Percentiles rank a stretch among this genome's conserved stretches.
Evolutionary conservation across 208 protist species (phyloP).

Genomic region (Trypanosoma theileri): DNA sequence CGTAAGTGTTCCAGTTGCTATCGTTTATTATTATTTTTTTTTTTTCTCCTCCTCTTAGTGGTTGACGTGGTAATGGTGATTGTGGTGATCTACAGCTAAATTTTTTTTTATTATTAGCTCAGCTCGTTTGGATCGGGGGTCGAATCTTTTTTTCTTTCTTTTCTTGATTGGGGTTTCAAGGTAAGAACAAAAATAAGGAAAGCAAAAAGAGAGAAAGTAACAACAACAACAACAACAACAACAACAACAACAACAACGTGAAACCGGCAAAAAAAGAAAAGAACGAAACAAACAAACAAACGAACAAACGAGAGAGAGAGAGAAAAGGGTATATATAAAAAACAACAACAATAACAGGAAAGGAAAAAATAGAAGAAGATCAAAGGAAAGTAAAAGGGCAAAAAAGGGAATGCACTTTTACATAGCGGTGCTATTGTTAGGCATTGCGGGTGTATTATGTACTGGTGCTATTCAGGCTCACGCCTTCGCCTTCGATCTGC

Average conservation of each 20-base stretch:
- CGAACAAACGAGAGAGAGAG: neutral
- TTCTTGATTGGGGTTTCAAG: neutral
- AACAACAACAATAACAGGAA: neutral
- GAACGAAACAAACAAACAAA: conserved; percentile 2
- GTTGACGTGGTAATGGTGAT: no score
- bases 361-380: neutral
- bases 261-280: neutral
- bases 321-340: neutral
- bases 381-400: conserved; percentile 6
- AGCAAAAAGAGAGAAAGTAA: neutral
- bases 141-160: conserved; percentile 1
- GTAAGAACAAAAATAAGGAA: neutral
- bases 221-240: neutral
- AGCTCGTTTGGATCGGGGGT: no score
- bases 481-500: conserved; percentile 61
- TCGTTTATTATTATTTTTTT: neutral
- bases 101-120: no score
- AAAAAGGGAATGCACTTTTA: conserved; percentile 2
- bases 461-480: conserved; percentile 9
- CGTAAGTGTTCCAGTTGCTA: neutral
- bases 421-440: conserved; percentile 7
- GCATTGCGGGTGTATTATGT: conserved; percentile 16
- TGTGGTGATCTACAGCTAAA: no score
- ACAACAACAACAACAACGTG: neutral
- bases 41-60: neutral